Percentiles rank a stretch among this genome's conserved stretches.
Conservation (phyloP, 2,329 filamentous ascomycete genomes). For the Colletotrichum tofieldiae region DNA sequence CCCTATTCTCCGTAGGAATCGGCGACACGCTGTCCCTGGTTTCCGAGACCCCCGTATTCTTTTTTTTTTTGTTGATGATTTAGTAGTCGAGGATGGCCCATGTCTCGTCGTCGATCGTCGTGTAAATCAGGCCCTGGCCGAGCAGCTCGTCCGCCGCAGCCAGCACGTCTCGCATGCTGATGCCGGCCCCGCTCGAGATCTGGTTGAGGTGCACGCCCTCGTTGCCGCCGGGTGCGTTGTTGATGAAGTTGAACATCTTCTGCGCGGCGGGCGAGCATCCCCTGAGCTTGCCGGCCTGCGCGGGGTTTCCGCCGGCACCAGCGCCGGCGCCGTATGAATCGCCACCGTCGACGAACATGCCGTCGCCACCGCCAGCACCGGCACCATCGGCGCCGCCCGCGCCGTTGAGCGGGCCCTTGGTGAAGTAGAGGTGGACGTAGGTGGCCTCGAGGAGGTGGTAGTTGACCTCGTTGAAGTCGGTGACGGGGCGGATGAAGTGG, state of each 20-base stretch:
- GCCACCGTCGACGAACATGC: slow-evolving; percentile 72
- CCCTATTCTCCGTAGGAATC: background rate
- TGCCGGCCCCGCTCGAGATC: slow-evolving; percentile 76
- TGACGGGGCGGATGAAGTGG: slow-evolving; percentile 84
- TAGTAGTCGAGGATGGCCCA: slow-evolving; percentile 86
- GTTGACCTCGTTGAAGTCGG: slow-evolving; percentile 92
- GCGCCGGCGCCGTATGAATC: slow-evolving; percentile 58
- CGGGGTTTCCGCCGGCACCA: slow-evolving; percentile 54
- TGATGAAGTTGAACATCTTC: slow-evolving; percentile 81
- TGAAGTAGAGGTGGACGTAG: slow-evolving; percentile 88
- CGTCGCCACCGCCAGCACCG: slow-evolving; percentile 60
- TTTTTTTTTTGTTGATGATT: background rate
- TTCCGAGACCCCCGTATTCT: background rate
- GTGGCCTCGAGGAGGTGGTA: slow-evolving; percentile 94
- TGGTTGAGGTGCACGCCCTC: slow-evolving; percentile 88
- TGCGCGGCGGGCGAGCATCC: slow-evolving; percentile 71
- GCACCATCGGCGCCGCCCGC: slow-evolving; percentile 57
- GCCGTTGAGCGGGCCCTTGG: slow-evolving; percentile 73
- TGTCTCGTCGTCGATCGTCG: slow-evolving; percentile 93
- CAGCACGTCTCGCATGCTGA: slow-evolving; percentile 80
- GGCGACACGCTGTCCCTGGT: no score
- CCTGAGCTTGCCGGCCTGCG: slow-evolving; percentile 56
- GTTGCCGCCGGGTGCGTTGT: slow-evolving; percentile 77
- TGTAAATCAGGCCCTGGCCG: slow-evolving; percentile 83
- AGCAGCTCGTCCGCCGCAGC: slow-evolving; percentile 87